Evolutionary conservation across 2,329 filamentous ascomycete genomes (phyloP).

Genomic region (Trichoderma brevicompactum): DNA sequence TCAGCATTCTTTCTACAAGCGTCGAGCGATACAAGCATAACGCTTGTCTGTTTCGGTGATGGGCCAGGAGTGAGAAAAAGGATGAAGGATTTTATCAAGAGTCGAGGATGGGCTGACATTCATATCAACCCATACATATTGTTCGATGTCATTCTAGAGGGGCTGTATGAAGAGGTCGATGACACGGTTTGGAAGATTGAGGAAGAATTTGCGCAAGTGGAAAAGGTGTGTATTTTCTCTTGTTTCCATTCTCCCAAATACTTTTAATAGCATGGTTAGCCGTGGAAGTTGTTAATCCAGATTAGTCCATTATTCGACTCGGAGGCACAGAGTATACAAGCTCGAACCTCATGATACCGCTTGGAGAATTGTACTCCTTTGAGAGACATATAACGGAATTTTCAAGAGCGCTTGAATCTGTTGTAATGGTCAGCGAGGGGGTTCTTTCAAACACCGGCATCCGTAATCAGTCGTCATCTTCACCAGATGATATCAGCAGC

Average conservation of each 20-base stretch:
- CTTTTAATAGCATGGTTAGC: too few relatives aligned
- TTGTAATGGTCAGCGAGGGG: constrained; percentile 35
- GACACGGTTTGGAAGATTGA: constrained; percentile 40
- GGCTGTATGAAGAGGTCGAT: constrained; percentile 38
- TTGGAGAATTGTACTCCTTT: constrained; percentile 39
- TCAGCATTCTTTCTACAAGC: constrained; percentile 38
- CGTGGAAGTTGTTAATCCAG: neutral
- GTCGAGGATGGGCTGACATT: constrained; percentile 36
- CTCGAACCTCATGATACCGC: constrained; percentile 35
- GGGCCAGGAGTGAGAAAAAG: constrained; percentile 33
- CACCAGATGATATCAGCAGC: neutral
- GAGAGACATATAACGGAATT: constrained; percentile 40
- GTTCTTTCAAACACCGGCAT: neutral
- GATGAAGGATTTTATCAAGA: constrained; percentile 35
- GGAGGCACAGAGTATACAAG: constrained; percentile 26
- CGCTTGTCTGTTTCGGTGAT: constrained; percentile 38
- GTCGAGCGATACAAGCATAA: constrained; percentile 31
- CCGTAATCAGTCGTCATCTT: neutral
- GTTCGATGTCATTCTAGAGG: constrained; percentile 39
- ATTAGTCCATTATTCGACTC: constrained; percentile 37
- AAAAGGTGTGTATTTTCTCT: constrained; percentile 34
- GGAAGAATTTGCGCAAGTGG: constrained; percentile 38
- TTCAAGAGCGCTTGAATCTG: constrained; percentile 38
- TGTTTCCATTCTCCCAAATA: neutral
- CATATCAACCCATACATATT: constrained; percentile 36